These are phyloP conservation scores for Cryptococcus floricola DNA, from an alignment of 1,284 basidiomycete species.

Conservation along the genomic window DNA sequence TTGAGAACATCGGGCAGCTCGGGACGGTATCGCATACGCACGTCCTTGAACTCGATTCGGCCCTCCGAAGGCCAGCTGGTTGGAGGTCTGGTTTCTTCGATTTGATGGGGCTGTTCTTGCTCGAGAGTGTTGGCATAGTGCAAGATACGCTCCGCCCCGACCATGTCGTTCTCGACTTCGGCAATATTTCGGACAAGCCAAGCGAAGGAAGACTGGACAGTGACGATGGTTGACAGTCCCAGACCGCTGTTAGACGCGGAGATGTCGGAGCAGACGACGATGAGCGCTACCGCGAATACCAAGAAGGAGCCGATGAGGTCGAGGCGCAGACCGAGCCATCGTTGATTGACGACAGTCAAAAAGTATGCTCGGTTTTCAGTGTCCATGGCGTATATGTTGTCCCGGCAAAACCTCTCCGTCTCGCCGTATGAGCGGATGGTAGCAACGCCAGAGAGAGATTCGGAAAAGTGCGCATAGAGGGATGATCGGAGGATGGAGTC, in stretches of 20 bases:
- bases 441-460: conserved; percentile 67
- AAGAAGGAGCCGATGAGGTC: conserved; percentile 67
- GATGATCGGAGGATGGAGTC: conserved; percentile 65
- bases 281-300: conserved; percentile 59
- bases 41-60: conserved; percentile 39
- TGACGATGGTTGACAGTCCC: conserved; percentile 30
- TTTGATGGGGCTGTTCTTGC: conserved; percentile 64
- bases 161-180: conserved; percentile 57
- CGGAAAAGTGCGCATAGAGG: conserved; percentile 75
- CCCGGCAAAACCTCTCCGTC: conserved; percentile 59
- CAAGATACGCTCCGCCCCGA: conserved; percentile 56
- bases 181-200: conserved; percentile 58
- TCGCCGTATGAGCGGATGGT: conserved; percentile 72
- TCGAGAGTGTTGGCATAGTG: conserved; percentile 57
- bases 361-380: conserved; percentile 66
- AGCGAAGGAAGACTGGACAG: background rate
- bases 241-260: conserved; percentile 69
- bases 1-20: conserved; percentile 41
- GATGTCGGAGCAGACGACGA: conserved; percentile 68
- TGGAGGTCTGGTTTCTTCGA: conserved; percentile 56
- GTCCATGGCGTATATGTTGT: conserved; percentile 70
- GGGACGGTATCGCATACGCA: conserved; percentile 36
- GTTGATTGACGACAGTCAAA: conserved; percentile 43
- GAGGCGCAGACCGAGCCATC: conserved; percentile 76
- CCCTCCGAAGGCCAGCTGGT: conserved; percentile 45